Percentiles rank a stretch among this genome's conserved stretches.
These are phyloP conservation scores for Saprolegnia diclina DNA, from an alignment of 352 stramenopile species.

Conservation along the genomic window DNA sequence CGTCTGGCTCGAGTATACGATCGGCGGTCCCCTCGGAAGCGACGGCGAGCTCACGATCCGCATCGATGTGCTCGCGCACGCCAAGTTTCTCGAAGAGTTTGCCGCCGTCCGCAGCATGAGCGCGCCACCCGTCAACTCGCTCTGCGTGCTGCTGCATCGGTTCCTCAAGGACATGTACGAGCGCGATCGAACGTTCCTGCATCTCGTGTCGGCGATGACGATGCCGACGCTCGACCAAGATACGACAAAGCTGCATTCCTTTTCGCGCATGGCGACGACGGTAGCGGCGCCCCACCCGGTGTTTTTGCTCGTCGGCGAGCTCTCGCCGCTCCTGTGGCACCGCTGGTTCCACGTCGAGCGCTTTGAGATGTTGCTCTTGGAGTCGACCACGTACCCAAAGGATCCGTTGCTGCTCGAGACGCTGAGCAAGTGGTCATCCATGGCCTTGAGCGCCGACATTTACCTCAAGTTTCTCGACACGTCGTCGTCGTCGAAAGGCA, in stretches of 20 bases:
- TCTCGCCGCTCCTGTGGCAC: constrained; percentile 84
- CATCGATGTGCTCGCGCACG: constrained; percentile 50
- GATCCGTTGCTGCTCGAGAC: constrained; percentile 45
- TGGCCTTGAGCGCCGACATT: constrained; percentile 67
- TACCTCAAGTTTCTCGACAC: constrained; percentile 66
- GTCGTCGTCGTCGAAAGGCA: not conserved
- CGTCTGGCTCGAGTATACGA: constrained; percentile 85
- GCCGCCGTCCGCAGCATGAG: constrained; percentile 25
- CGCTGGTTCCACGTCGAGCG: constrained; percentile 86
- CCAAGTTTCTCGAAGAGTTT: constrained; percentile 77
- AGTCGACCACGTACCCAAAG: not conserved
- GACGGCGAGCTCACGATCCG: constrained; percentile 27
- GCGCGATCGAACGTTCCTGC: constrained; percentile 74
- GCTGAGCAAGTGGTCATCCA: constrained; percentile 71
- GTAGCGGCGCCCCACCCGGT: constrained; percentile 47
- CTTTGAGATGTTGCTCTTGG: constrained; percentile 71
- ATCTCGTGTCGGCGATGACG: constrained; percentile 69
- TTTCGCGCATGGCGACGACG: constrained; percentile 14
- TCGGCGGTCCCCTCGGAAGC: constrained; percentile 44
- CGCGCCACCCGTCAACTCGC: not conserved
- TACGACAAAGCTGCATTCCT: constrained; percentile 1
- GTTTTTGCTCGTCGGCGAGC: constrained; percentile 85
- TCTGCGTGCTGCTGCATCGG: constrained; percentile 41
- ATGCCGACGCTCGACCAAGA: constrained; percentile 27
- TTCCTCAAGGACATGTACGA: constrained; percentile 84